Base-by-base conservation (phyloP, 2,329 filamentous ascomycete genomes). In the Talaromyces sp. region DNA sequence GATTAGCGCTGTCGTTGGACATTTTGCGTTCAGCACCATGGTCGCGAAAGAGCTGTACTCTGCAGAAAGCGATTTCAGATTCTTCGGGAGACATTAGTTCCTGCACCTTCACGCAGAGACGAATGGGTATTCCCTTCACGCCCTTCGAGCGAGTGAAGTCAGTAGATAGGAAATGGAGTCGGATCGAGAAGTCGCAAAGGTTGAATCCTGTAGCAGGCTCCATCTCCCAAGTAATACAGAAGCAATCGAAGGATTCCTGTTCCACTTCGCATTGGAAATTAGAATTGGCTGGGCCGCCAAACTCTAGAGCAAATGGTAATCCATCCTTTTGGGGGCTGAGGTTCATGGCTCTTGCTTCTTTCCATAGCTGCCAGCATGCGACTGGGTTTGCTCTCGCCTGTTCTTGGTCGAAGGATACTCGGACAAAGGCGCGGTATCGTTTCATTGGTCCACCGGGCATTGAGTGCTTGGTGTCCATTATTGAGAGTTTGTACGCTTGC, bases 101-200 rank as follows among this genome's bases (percentile, higher is more conserved):
- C 57, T 87, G 86, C 0, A 92, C 96, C 74, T 97, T 97, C 20
- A 91, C 86, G 72, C 91, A 96, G 1, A 97, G 82, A 46, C 92
- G 82, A 6, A 97, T 91, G 0, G 92, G 91, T 57, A 96, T 96
- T 29, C 92, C 92, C 74, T 97, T 97, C 47, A 97, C 92, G 35
- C 92, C 92, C 69, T 97, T 97, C 14, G 92, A 96, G 68, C 96
- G 92, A 71, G 91, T 96, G 70, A 97, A 97, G 69, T 97, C 92
- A 13, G 92, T 97, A 1, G 92, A 97, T 0, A 97, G 80, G 67
- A 97, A 97, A 76, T 97, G 97, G 80, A 97, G 96, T 39, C 91
- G 88, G 14, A 96, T 89, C 10, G 90, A 87, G 52, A 97, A 84
- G 49, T 85, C 89, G 70, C 90, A 91, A 65, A 95, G 90, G 4